Evolutionary conservation across 164 flowering plant species (phyloP), one percentile per base, ranked within the genome.

Genomic region (Houttuynia cordata): DNA sequence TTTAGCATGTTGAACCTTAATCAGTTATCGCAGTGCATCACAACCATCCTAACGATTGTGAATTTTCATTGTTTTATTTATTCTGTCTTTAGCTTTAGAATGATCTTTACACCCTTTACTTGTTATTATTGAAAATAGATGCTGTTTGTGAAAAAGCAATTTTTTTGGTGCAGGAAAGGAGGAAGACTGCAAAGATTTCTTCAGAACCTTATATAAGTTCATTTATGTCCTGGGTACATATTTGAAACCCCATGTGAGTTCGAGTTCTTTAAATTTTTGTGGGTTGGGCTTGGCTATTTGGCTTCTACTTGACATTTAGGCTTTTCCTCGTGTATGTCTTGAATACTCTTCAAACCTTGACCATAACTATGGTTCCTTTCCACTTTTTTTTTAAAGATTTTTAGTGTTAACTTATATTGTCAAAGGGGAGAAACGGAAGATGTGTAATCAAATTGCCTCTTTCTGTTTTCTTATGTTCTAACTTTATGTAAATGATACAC

Each of bases 221-320:
- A 74, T 83, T 45, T 91, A 88, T 73, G 81, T 85, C 53, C 76
- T 82, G 62, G 90, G 90, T 64, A 91, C 97, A n/a, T 86, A 81
- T 74, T 41, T 86, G 59, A 91, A 91, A 73, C 97, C 94, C 55
- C 80, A 88, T 73, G 94, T 91, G 70, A 81, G 97, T 80, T 59
- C 45, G 55, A 37, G 17, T 24, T 55, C 49, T 55, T 55, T 19
- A 34, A 49, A n/a, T 47, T 9, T 24, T n/a, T 45, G n/a, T 20
- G n/a, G n/a, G n/a, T 47, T 49, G 42, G 24, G 25, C 51, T 50
- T 50, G 58, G 30, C 12, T 10, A 53, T 20, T 10, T 20, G 56
- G 59, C 58, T 9, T 21, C 9, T 30, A 30, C 24, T 24, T 25
- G 20, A 51, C n/a, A 51, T 51, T 22, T 22, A n/a, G n/a, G n/a